phyloP scores from a whole-genome alignment of 257 asterid species.

The Rubia yunnanensis region DNA sequence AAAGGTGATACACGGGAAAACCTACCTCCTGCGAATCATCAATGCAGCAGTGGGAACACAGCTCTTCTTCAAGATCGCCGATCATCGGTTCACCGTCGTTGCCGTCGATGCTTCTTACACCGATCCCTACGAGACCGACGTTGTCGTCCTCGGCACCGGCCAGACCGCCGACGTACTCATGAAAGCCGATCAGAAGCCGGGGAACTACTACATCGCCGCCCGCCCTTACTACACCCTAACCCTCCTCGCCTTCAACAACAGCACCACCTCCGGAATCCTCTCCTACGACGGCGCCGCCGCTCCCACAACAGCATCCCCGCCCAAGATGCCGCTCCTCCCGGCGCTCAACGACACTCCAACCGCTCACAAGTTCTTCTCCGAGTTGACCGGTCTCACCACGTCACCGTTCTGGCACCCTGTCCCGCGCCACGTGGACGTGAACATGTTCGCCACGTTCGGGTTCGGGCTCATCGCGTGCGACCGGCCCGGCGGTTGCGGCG shows the following conservation, averaged over 20 bases:
- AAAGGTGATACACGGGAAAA: slow-evolving; percentile 40
- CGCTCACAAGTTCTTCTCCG: slow-evolving; percentile 44
- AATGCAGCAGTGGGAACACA: slow-evolving; percentile 65
- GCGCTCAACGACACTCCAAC: slow-evolving; percentile 64
- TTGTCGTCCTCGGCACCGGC: slow-evolving; percentile 52
- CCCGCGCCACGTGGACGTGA: slow-evolving; percentile 38
- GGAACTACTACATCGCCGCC: slow-evolving; percentile 69
- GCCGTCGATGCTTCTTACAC: slow-evolving; percentile 63
- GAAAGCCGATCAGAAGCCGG: slow-evolving; percentile 39
- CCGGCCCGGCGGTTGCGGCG: slow-evolving; percentile 29
- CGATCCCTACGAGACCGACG: slow-evolving; percentile 56
- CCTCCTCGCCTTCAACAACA: slow-evolving; percentile 25
- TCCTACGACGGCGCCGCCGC: slow-evolving; percentile 17
- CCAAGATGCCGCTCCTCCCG: slow-evolving; percentile 55
- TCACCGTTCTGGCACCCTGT: slow-evolving; percentile 46
- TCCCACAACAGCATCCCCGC: slow-evolving; percentile 16
- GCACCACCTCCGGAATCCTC: slow-evolving; percentile 50
- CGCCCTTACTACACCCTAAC: slow-evolving; percentile 33
- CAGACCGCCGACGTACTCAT: slow-evolving; percentile 65
- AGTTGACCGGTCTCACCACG: slow-evolving; percentile 39
- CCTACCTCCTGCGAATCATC: slow-evolving; percentile 64
- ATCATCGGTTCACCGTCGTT: slow-evolving; percentile 52
- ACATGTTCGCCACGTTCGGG: slow-evolving; percentile 57
- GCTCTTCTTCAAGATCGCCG: slow-evolving; percentile 55
- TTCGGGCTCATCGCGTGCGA: slow-evolving; percentile 43